These are phyloP conservation scores for Aspergillus asperescens DNA, from an alignment of 495 filamentous ascomycete species.

Conservation along the genomic window DNA sequence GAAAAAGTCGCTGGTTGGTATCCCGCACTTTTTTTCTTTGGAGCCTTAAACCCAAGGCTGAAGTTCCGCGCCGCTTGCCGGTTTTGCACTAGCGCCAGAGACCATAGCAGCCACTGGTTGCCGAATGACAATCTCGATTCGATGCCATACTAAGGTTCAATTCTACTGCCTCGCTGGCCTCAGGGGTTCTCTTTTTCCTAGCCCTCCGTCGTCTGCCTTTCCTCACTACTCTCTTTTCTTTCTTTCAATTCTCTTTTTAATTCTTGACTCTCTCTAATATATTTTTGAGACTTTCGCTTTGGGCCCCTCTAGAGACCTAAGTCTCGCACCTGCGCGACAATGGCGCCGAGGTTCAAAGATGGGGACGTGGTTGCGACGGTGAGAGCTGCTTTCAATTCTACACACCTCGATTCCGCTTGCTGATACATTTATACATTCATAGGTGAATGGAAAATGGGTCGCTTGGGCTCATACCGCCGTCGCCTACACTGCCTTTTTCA, in stretches of 20 bases:
- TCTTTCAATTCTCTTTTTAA: constrained; percentile 14
- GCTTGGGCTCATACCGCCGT: constrained; percentile 79
- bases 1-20: constrained; percentile 35
- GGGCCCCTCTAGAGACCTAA: constrained; percentile 7
- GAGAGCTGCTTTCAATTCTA: constrained; percentile 22
- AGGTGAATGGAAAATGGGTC: constrained; percentile 89
- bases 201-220: constrained; percentile 20
- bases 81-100: constrained; percentile 17
- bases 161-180: constrained; percentile 20
- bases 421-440: too few species aligned
- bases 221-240: constrained; percentile 19
- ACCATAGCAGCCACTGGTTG: constrained; percentile 2
- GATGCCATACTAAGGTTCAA: not conserved
- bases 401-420: not conserved
- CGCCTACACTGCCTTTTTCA: constrained; percentile 87
- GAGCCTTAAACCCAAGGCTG: not conserved
- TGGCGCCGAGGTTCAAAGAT: constrained; percentile 84
- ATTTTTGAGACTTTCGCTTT: constrained; percentile 21
- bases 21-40: constrained; percentile 30
- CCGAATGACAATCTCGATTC: constrained; percentile 22
- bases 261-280: constrained; percentile 37
- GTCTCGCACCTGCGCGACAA: constrained; percentile 38
- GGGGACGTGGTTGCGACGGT: constrained; percentile 76
- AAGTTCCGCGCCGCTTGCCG: constrained; percentile 15
- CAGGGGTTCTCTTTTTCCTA: constrained; percentile 30